Conservation (phyloP, 169 alveolate genomes). For the Miamiensis avidus region DNA sequence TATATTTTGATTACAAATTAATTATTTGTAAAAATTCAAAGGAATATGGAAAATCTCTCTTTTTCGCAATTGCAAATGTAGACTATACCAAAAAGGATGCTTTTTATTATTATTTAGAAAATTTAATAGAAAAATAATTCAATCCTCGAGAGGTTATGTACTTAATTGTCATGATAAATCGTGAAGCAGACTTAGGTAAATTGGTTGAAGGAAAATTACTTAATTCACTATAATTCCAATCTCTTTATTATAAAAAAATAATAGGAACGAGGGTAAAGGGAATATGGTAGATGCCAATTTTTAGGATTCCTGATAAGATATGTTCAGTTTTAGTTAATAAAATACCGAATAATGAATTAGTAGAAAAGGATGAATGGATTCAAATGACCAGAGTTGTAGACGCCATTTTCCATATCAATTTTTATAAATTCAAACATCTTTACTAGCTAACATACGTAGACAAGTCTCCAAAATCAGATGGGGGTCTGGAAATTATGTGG, state of each 20-base stretch:
- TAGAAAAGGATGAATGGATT: neutral
- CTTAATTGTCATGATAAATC: neutral
- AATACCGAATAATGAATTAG: neutral
- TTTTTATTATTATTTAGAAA: neutral
- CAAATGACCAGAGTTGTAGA: neutral
- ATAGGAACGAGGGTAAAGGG: neutral
- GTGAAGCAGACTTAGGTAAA: neutral
- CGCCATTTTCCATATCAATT: neutral
- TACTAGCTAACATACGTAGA: too few relatives aligned
- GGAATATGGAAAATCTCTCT: neutral
- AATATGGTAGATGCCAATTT: neutral
- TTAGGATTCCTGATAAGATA: neutral
- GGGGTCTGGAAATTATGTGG: neutral
- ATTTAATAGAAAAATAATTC: neutral
- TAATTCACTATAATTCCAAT: too few relatives aligned
- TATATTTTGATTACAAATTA: too few relatives aligned
- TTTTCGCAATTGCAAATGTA: neutral
- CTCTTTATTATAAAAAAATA: neutral
- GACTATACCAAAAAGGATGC: neutral
- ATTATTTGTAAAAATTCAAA: too few relatives aligned
- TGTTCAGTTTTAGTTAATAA: neutral
- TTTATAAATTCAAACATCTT: neutral
- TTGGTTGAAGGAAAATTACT: too few relatives aligned
- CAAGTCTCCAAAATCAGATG: neutral
- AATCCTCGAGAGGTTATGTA: neutral